Conservation (phyloP, 2,329 filamentous ascomycete species). For the Lecanicillium sp. region DNA sequence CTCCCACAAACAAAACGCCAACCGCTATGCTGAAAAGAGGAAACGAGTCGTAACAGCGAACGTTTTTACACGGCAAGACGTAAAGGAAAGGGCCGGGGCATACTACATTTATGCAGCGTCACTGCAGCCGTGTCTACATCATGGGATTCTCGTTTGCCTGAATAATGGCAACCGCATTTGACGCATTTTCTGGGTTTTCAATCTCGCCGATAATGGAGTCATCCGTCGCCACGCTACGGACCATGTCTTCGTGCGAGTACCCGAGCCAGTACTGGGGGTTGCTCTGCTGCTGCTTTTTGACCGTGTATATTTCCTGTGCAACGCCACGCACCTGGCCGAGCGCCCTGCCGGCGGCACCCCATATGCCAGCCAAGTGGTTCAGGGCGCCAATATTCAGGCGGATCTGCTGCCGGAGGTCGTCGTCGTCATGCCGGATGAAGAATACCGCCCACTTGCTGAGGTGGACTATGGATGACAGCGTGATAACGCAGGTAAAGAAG, state of each 20-base stretch:
- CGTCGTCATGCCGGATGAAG: slow-evolving; percentile 52
- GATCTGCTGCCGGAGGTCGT: slow-evolving; percentile 65
- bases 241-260: slow-evolving; percentile 46
- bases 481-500: slow-evolving; percentile 76
- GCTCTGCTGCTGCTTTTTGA: slow-evolving; percentile 48
- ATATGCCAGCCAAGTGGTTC: slow-evolving; percentile 59
- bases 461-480: slow-evolving; percentile 72
- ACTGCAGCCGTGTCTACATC: too few species aligned
- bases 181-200: slow-evolving; percentile 23
- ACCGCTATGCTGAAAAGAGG: too few species aligned
- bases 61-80: too few species aligned
- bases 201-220: slow-evolving; percentile 54
- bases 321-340: slow-evolving; percentile 69
- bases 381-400: slow-evolving; percentile 72
- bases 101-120: too few species aligned
- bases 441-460: slow-evolving; percentile 69
- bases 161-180: too few species aligned
- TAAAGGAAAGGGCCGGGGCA: too few species aligned
- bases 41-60: too few species aligned
- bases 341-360: slow-evolving; percentile 64
- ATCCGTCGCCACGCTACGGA: slow-evolving; percentile 46
- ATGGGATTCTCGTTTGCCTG: too few species aligned
- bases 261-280: slow-evolving; percentile 48
- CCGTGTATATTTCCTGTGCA: slow-evolving; percentile 64
- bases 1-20: too few species aligned